Conservation (phyloP, 768 basidiomycete genomes). For the Asterophora parasitica region DNA sequence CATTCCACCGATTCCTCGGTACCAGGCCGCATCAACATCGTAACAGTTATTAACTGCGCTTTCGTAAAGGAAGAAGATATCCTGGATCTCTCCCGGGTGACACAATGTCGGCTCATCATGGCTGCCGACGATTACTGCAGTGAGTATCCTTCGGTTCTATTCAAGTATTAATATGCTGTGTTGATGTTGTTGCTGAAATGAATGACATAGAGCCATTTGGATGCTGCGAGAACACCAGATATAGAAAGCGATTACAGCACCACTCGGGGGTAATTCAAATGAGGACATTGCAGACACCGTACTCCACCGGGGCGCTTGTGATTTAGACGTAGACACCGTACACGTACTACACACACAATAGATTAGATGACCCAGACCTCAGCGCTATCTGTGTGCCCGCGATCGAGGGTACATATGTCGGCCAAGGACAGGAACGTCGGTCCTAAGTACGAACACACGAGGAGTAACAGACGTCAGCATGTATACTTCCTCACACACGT, state of each 20-base stretch:
- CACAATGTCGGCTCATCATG: constrained; percentile 43
- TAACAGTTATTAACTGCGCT: constrained; percentile 54
- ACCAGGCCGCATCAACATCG: constrained; percentile 31
- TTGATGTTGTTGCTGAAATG: neutral
- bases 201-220: constrained; percentile 32
- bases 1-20: neutral
- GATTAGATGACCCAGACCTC: no score
- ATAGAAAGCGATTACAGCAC: constrained; percentile 46
- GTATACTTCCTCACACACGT: no score
- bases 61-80: constrained; percentile 53
- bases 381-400: no score
- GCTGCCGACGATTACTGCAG: constrained; percentile 47
- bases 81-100: constrained; percentile 41
- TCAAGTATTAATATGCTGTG: no score
- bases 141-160: no score
- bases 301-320: neutral
- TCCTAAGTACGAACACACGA: no score
- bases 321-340: neutral
- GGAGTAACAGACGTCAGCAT: no score
- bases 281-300: neutral
- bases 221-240: constrained; percentile 54
- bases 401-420: no score
- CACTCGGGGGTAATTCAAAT: constrained; percentile 12
- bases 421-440: no score
- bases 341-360: no score